Evolutionary conservation across 129 eudicot species (phyloP).

Genomic region (Pseudognaphalium luteoalbum): DNA sequence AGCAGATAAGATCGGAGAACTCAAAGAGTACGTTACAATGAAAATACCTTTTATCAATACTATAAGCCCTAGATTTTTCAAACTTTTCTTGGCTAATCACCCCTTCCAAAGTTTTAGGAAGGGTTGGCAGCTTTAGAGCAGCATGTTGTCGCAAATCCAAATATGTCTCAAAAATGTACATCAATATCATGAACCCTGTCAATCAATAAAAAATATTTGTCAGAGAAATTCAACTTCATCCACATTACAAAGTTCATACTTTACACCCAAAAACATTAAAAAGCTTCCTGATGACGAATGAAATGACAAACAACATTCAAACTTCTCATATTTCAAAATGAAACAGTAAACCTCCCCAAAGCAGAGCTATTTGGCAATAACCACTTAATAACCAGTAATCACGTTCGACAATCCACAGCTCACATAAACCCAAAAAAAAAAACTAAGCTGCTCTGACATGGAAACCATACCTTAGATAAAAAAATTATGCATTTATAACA

Average conservation of each 20-base stretch:
- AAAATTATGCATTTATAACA: background rate
- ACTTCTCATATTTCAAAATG: background rate
- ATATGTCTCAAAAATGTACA: constrained; percentile 87
- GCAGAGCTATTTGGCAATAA: background rate
- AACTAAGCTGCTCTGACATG: too few species aligned
- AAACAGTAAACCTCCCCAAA: too few species aligned
- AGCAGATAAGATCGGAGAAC: background rate
- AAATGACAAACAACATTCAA: background rate
- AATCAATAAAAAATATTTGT: background rate
- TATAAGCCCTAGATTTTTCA: constrained; percentile 94
- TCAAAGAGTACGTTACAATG: background rate
- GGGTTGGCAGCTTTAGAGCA: constrained; percentile 76
- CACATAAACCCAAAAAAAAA: too few species aligned
- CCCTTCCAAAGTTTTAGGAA: constrained; percentile 82
- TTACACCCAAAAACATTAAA: background rate
- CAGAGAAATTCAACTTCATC: background rate
- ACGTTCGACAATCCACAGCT: background rate
- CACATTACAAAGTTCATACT: background rate
- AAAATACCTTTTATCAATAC: constrained; percentile 84
- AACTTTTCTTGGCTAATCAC: constrained; percentile 91
- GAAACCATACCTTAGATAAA: background rate
- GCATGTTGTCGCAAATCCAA: constrained; percentile 90
- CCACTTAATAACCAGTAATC: background rate
- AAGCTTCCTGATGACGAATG: background rate
- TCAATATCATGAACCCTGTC: constrained; percentile 88